Evolutionary conservation across 2,329 filamentous ascomycete species (phyloP), one percentile per base, ranked within the genome.

Genomic region (Calonectria ilicicola): DNA sequence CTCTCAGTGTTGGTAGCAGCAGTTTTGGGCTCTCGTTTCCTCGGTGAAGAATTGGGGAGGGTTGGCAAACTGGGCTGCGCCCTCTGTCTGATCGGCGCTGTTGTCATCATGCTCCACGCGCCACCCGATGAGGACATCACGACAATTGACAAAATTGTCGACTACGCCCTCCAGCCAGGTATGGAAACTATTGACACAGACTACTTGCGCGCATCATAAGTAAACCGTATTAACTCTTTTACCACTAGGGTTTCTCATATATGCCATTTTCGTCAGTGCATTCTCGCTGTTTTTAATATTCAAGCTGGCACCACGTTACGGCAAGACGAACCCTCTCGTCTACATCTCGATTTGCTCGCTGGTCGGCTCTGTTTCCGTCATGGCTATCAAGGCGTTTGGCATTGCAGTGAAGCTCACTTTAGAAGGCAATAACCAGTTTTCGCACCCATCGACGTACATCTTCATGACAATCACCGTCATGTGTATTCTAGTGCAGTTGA

Each of bases 331-430:
- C 5, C 67, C 67, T 3, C 42, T 70, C 15, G 10, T 56, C 4
- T 65, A 70, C 14, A 21, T 70, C n/a, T 70, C 67, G 10, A 70
- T 70, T 27, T 70, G 67, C 40, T 47, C 67, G 9, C 15, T 29
- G 9, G 60, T 65, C 21, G 60, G 67, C 47, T 65, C 67, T 9
- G 49, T 70, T 42, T 60, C 53, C 2, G 56, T 62, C 7, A 68
- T 63, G 53, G 44, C 67, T n/a, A 63, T 49, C 21, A 69, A 69
- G 8, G 67, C 67, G 44, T 69, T 69, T 26, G 67, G 67, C 2
- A 69, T 64, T 32, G 67, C 67, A 1, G 26, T 69, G 8, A 69
- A 69, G 19, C 58, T 69, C 46, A 63, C 67, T 1, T 47, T 69
- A 26, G 42, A 27, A 26, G 67, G 67, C 38, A 26, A 63, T 23